phyloP scores from a whole-genome alignment of 495 filamentous ascomycete species.

The Penicillium flavigenum region DNA sequence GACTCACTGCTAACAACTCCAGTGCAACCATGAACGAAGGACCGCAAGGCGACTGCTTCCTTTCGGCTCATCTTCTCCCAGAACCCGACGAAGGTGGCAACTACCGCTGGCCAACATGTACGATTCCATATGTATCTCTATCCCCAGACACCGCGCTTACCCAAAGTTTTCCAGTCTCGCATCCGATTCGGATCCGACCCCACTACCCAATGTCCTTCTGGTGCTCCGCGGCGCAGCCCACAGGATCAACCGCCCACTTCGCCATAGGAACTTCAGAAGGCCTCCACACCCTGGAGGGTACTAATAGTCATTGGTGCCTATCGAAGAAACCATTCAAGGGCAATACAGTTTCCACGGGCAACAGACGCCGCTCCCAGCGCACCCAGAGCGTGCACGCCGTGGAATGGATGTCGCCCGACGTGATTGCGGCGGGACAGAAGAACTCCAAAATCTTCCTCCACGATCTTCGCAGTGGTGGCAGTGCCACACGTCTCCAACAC shows the following conservation, averaged over 20 bases:
- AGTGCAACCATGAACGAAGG: slow-evolving; percentile 45
- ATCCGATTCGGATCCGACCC: slow-evolving; percentile 33
- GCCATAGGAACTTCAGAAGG: slow-evolving; percentile 46
- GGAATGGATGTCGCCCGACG: slow-evolving; percentile 40
- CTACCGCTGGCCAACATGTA: slow-evolving; percentile 37
- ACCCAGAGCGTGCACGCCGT: slow-evolving; percentile 30
- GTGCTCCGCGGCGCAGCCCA: slow-evolving; percentile 40
- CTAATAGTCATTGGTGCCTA: slow-evolving; percentile 32
- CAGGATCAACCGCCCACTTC: slow-evolving; percentile 31
- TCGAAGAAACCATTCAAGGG: slow-evolving; percentile 35
- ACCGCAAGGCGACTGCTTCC: slow-evolving; percentile 37
- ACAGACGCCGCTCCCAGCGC: not conserved
- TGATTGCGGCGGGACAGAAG: slow-evolving; percentile 40
- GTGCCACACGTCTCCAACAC: slow-evolving; percentile 37
- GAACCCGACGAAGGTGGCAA: slow-evolving; percentile 38
- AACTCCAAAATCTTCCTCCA: slow-evolving; percentile 40
- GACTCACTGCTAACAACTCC: slow-evolving; percentile 18
- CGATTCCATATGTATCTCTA: slow-evolving; percentile 7
- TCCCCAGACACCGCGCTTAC: not conserved
- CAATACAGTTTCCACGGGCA: slow-evolving; percentile 8
- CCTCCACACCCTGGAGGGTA: slow-evolving; percentile 37
- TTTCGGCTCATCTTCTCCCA: slow-evolving; percentile 36
- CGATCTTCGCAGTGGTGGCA: slow-evolving; percentile 38
- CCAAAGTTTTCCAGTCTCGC: slow-evolving; percentile 22
- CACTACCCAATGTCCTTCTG: slow-evolving; percentile 29